Conservation (phyloP, 139 green algal genomes). For the Mychonastes homosphaera region DNA sequence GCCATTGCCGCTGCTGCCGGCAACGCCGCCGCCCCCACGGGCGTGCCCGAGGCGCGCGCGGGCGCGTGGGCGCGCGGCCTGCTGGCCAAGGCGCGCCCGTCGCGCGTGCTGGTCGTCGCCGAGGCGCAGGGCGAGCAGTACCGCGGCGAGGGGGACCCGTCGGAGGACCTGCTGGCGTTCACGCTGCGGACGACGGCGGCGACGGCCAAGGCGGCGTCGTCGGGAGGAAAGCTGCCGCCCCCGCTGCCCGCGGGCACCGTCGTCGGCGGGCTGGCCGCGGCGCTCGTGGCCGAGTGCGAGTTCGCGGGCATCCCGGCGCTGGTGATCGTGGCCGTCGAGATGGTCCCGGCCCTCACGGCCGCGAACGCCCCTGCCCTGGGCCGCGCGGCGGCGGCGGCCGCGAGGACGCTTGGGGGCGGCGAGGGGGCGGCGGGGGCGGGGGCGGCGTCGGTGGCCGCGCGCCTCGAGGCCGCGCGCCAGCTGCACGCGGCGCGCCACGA, state of each 20-base stretch:
- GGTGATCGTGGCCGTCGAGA: slow-evolving; percentile 27
- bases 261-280: slow-evolving; percentile 26
- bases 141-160: slow-evolving; percentile 17
- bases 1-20: neutral
- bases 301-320: slow-evolving; percentile 1
- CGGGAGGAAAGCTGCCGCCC: neutral
- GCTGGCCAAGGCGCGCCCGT: slow-evolving; percentile 10
- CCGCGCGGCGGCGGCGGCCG: neutral
- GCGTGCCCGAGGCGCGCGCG: slow-evolving; percentile 16
- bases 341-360: slow-evolving; percentile 13
- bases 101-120: slow-evolving; percentile 16
- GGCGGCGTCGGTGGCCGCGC: neutral
- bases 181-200: neutral
- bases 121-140: slow-evolving; percentile 17
- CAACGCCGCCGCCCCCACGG: neutral
- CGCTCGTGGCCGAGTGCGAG: slow-evolving; percentile 27
- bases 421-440: neutral
- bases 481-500: neutral
- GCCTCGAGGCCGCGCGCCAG: neutral
- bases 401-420: neutral
- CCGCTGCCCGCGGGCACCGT: slow-evolving; percentile 29
- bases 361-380: slow-evolving; percentile 3
- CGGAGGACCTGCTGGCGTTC: slow-evolving; percentile 25
- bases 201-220: neutral
- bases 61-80: slow-evolving; percentile 18